Evolutionary conservation across 805 yeast genomes (phyloP).

Genomic region (Ascoidea tarda): DNA sequence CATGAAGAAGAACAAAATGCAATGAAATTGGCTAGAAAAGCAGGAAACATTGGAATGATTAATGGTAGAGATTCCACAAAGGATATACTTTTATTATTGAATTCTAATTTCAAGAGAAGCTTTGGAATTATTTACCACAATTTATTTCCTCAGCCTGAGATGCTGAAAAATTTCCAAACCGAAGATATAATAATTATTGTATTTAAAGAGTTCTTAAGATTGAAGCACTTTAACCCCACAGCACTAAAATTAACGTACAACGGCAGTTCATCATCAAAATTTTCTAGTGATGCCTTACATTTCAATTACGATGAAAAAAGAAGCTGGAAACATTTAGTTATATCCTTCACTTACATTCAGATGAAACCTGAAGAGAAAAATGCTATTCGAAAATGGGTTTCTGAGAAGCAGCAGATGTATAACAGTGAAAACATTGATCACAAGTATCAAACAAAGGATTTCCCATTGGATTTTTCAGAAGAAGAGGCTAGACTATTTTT

Average conservation of each 20-base stretch:
- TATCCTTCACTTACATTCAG: not conserved
- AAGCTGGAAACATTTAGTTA: not conserved
- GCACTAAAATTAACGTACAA: not conserved
- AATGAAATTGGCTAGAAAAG: no score
- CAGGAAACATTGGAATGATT: not conserved
- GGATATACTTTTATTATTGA: not conserved
- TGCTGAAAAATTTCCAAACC: no score
- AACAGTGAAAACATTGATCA: not conserved
- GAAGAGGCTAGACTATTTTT: not conserved
- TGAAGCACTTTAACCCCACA: not conserved
- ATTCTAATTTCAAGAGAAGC: not conserved
- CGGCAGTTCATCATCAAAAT: not conserved
- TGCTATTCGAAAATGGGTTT: not conserved
- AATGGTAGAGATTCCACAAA: not conserved
- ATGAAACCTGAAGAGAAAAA: not conserved
- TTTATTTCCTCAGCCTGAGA: not conserved
- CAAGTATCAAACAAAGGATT: not conserved
- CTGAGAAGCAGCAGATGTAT: not conserved
- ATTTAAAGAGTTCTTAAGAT: no score
- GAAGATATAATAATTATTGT: not conserved
- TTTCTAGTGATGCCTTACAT: not conserved
- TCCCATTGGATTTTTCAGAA: conserved; percentile 10
- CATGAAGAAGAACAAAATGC: no score
- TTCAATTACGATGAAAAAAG: not conserved
- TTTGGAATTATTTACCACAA: not conserved